Evolutionary conservation across 2,329 filamentous ascomycete genomes (phyloP).

Genomic region (Exophiala mesophila): DNA sequence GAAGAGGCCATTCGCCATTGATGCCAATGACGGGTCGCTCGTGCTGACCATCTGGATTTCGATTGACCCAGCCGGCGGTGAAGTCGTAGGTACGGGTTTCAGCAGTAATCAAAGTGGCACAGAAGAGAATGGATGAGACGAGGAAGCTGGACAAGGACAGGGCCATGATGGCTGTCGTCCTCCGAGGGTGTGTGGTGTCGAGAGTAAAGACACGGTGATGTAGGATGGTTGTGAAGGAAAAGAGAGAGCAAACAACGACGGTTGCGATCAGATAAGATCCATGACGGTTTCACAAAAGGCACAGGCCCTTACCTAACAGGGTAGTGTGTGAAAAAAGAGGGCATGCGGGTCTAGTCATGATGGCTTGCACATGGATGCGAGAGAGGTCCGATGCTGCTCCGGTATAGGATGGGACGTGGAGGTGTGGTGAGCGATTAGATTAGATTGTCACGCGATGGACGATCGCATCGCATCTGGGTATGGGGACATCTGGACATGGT

Average conservation of each 20-base stretch:
- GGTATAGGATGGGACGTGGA: background rate
- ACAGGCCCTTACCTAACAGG: no score
- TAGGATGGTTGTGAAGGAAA: background rate
- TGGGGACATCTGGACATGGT: no score
- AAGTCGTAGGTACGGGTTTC: conserved; percentile 53
- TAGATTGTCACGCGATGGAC: conserved; percentile 13
- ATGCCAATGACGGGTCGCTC: conserved; percentile 68
- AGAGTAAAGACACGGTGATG: background rate
- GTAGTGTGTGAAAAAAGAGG: no score
- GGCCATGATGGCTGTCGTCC: conserved; percentile 34
- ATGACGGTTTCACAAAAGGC: no score
- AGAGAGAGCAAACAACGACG: conserved; percentile 7
- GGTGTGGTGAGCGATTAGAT: conserved; percentile 12
- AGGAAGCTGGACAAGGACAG: conserved; percentile 42
- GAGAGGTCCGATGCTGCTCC: conserved; percentile 14
- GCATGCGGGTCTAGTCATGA: background rate
- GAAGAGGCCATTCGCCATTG: conserved; percentile 71
- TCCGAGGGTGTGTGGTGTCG: background rate
- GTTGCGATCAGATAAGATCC: conserved; percentile 22
- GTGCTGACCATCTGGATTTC: conserved; percentile 65
- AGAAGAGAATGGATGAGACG: conserved; percentile 29
- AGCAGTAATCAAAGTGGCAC: conserved; percentile 25
- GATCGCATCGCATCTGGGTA: no score
- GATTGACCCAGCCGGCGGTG: conserved; percentile 65
- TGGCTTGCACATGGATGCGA: background rate